Percentiles rank a stretch among this genome's conserved stretches.
Evolutionary conservation across 164 flowering plant genomes (phyloP).

Genomic region (Aristolochia californica): DNA sequence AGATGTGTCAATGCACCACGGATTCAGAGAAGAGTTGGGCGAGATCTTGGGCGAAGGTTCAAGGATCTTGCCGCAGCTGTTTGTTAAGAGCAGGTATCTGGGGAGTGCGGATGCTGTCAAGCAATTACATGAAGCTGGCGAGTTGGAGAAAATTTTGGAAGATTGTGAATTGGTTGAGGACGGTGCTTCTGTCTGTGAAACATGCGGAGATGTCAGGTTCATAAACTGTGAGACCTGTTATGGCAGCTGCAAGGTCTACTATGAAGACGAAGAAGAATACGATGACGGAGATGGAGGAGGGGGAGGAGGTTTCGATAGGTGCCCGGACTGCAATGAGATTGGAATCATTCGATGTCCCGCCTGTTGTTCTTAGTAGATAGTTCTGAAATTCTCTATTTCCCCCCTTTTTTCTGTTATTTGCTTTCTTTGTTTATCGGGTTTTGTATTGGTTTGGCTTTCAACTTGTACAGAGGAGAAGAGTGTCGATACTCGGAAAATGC

Average conservation of each 20-base stretch:
- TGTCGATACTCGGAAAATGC: background rate
- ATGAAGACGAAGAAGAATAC: slow-evolving; percentile 37
- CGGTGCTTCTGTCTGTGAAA: slow-evolving; percentile 42
- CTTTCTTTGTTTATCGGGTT: no score
- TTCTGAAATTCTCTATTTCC: no score
- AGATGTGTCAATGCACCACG: slow-evolving; percentile 85
- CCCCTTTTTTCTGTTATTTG: no score
- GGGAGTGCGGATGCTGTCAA: slow-evolving; percentile 76
- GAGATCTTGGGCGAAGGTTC: slow-evolving; percentile 45
- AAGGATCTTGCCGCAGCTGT: slow-evolving; percentile 53
- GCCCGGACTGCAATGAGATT: slow-evolving; percentile 87
- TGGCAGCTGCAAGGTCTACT: slow-evolving; percentile 81
- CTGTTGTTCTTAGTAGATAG: slow-evolving; percentile 34
- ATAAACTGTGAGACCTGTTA: slow-evolving; percentile 75
- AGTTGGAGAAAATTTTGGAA: slow-evolving; percentile 47
- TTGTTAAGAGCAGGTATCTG: slow-evolving; percentile 49
- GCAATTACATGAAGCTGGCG: slow-evolving; percentile 64
- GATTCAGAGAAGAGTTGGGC: slow-evolving; percentile 65
- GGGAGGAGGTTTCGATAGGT: slow-evolving; percentile 33
- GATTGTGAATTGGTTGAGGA: slow-evolving; percentile 44
- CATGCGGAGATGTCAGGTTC: slow-evolving; percentile 81
- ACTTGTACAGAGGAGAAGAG: slow-evolving; percentile 1
- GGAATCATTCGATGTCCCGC: slow-evolving; percentile 66
- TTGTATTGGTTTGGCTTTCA: background rate
- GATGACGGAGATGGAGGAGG: no score